Conservation (phyloP, 192 early-diverging fungal genomes). For the Phlyctochytrium arcticum region DNA sequence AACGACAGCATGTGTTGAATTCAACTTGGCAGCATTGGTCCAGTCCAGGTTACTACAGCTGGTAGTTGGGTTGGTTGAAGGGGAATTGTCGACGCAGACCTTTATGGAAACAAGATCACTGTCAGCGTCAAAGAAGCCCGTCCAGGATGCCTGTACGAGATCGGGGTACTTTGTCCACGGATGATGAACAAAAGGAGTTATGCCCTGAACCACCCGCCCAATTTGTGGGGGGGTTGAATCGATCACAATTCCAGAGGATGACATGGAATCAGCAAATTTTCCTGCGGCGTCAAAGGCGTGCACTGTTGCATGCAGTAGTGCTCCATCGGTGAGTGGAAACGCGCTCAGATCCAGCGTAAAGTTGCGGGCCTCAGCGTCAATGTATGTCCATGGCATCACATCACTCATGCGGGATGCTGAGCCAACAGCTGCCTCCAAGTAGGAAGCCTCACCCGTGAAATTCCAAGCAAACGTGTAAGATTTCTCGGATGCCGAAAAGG, state of each 20-base stretch:
- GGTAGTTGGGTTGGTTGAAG: background rate
- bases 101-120: background rate
- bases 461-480: background rate
- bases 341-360: background rate
- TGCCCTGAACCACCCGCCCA: background rate
- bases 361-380: background rate
- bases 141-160: background rate
- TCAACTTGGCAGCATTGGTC: no score
- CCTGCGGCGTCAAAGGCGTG: background rate
- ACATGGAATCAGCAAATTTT: background rate
- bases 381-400: background rate
- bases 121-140: conserved; percentile 1
- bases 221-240: background rate
- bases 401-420: background rate
- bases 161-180: no score
- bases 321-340: background rate
- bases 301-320: background rate
- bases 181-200: background rate
- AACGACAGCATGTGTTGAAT: background rate
- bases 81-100: background rate
- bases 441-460: background rate
- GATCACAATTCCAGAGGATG: background rate
- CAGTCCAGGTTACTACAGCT: background rate
- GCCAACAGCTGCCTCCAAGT: background rate
- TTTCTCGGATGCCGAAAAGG: background rate